These are phyloP conservation scores for Zymoseptoria brevis DNA, from an alignment of 2,329 filamentous ascomycete genomes.

Conservation along the genomic window DNA sequence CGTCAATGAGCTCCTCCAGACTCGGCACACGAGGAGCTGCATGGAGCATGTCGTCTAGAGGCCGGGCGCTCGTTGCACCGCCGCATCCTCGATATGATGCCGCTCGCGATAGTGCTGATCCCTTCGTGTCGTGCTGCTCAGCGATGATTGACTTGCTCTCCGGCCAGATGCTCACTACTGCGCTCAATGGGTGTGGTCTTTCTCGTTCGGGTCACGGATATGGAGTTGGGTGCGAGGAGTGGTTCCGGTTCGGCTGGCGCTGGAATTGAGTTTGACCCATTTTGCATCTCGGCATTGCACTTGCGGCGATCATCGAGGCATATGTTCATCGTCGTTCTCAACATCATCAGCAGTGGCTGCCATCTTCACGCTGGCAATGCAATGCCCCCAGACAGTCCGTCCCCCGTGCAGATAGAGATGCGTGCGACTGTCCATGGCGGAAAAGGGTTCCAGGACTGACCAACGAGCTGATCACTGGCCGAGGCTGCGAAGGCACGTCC, in stretches of 20 bases:
- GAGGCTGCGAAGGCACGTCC: too few species aligned
- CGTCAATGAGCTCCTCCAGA: slow-evolving; percentile 5
- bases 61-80: neutral
- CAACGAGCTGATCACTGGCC: too few species aligned
- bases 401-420: too few species aligned
- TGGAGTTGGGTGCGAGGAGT: neutral
- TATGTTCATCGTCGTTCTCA: neutral
- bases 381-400: too few species aligned
- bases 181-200: neutral
- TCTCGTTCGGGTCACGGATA: neutral
- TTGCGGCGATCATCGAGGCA: neutral
- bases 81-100: neutral
- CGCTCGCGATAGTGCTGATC: neutral
- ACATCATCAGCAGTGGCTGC: neutral
- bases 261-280: neutral
- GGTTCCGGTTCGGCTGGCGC: neutral
- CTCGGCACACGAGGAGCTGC: neutral
- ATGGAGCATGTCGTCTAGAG: neutral
- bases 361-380: too few species aligned
- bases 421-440: too few species aligned
- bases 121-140: neutral
- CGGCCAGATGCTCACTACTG: neutral
- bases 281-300: neutral
- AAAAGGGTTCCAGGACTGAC: too few species aligned
- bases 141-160: neutral